Evolutionary conservation across 176 grass and related monocot species (phyloP).

Genomic region (Lolium perenne): DNA sequence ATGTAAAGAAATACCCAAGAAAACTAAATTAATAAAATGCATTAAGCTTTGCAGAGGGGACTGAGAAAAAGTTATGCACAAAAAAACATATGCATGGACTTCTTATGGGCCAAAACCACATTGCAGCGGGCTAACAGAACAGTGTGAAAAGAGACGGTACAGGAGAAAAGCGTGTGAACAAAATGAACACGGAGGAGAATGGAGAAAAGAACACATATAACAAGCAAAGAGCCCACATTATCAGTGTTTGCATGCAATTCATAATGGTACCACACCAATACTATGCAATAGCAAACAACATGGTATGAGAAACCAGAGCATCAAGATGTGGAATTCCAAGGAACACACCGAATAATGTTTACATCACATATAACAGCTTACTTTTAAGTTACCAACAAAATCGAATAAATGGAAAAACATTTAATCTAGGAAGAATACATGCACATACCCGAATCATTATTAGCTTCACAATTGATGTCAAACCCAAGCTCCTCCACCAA

Average conservation of each 20-base stretch:
- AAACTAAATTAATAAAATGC: not conserved
- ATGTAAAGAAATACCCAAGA: not conserved
- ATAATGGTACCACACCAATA: not conserved
- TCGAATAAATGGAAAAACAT: not conserved
- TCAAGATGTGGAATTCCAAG: not conserved
- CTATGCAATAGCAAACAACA: not conserved
- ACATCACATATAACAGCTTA: slow-evolving; percentile 9
- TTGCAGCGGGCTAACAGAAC: not conserved
- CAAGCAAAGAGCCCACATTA: not conserved
- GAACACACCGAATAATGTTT: not conserved
- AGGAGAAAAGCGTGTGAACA: not conserved
- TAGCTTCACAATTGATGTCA: slow-evolving; percentile 24
- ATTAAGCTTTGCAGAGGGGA: not conserved
- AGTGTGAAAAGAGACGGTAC: slow-evolving; percentile 1
- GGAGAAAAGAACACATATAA: not conserved
- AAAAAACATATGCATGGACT: not conserved
- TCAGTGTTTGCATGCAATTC: slow-evolving; percentile 5
- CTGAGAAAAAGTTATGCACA: not conserved
- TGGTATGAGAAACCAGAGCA: not conserved
- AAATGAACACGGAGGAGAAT: not conserved
- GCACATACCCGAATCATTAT: slow-evolving; percentile 10
- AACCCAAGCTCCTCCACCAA: slow-evolving; percentile 47
- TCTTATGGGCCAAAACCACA: not conserved
- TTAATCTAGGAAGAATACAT: not conserved
- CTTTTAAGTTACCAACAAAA: not conserved